Conservation (phyloP, 2,329 filamentous ascomycete species). For the Cladosporium sp. region DNA sequence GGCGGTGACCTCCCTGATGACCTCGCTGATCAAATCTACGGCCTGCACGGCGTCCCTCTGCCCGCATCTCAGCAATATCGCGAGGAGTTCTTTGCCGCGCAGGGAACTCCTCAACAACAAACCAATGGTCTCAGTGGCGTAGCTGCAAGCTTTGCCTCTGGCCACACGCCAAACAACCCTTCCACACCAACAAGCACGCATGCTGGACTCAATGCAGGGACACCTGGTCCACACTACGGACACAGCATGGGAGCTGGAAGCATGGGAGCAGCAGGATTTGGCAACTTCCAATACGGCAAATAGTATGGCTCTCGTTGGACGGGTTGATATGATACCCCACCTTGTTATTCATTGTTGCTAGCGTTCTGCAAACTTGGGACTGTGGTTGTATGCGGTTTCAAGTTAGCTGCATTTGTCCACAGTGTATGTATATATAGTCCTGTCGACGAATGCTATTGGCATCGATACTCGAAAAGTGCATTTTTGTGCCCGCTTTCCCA, state of each 20-base stretch:
- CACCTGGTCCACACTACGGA: constrained; percentile 9
- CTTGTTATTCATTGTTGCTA: constrained; percentile 6
- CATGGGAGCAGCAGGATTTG: constrained; percentile 66
- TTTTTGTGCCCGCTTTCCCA: not conserved
- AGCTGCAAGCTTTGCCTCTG: constrained; percentile 32
- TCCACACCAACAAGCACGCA: constrained; percentile 64
- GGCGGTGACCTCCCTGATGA: constrained; percentile 72
- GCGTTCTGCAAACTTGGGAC: not conserved
- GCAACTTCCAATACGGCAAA: constrained; percentile 53
- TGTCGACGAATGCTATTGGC: not conserved
- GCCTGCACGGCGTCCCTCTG: constrained; percentile 62
- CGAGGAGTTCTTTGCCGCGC: constrained; percentile 41
- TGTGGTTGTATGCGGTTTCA: not conserved
- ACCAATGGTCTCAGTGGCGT: constrained; percentile 23
- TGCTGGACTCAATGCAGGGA: constrained; percentile 38
- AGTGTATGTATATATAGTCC: constrained; percentile 1
- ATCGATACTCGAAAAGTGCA: not conserved
- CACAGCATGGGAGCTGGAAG: constrained; percentile 50
- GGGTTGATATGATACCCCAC: constrained; percentile 9
- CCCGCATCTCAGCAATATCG: constrained; percentile 52
- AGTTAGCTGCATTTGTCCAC: not conserved
- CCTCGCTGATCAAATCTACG: constrained; percentile 90
- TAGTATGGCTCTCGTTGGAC: constrained; percentile 5
- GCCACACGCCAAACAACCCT: constrained; percentile 44
- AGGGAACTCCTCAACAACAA: constrained; percentile 32